phyloP scores from a whole-genome alignment of 257 asterid genomes.

The Nemophila menziesii region DNA sequence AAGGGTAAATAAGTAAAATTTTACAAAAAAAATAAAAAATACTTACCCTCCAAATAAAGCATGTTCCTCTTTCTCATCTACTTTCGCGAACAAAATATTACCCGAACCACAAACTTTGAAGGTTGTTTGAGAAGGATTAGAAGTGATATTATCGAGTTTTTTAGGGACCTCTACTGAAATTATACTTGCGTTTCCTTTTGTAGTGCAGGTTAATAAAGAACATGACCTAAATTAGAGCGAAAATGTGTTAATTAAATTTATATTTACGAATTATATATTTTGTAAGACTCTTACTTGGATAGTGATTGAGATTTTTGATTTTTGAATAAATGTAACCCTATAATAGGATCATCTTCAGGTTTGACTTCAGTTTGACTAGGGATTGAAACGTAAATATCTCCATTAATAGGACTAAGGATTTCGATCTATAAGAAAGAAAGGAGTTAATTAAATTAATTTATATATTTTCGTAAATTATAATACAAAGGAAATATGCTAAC shows the following conservation, averaged over 20 bases:
- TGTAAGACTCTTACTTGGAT: constrained; percentile 30
- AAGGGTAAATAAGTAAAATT: neutral
- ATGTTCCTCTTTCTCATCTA: constrained; percentile 49
- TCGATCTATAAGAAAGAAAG: constrained; percentile 46
- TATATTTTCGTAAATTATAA: neutral
- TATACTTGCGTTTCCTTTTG: constrained; percentile 48
- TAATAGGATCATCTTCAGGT: constrained; percentile 37
- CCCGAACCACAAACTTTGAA: constrained; percentile 69
- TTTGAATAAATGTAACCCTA: constrained; percentile 61
- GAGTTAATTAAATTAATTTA: neutral
- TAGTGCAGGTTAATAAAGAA: constrained; percentile 57
- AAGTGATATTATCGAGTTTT: constrained; percentile 21
- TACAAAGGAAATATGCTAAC: constrained; percentile 34
- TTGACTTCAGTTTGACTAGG: constrained; percentile 25
- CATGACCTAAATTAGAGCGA: constrained; percentile 53
- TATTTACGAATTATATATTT: too few relatives aligned
- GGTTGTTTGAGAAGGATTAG: constrained; percentile 33
- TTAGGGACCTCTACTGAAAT: constrained; percentile 32
- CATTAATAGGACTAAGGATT: constrained; percentile 57
- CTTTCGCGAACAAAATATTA: constrained; percentile 48
- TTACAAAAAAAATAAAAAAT: constrained; percentile 1
- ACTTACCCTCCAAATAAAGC: constrained; percentile 93
- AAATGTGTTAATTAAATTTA: too few relatives aligned
- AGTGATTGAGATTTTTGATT: constrained; percentile 35
- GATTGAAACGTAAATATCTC: constrained; percentile 43